Base-by-base conservation (phyloP, 139 green algal genomes). In the Micractinium conductrix region DNA sequence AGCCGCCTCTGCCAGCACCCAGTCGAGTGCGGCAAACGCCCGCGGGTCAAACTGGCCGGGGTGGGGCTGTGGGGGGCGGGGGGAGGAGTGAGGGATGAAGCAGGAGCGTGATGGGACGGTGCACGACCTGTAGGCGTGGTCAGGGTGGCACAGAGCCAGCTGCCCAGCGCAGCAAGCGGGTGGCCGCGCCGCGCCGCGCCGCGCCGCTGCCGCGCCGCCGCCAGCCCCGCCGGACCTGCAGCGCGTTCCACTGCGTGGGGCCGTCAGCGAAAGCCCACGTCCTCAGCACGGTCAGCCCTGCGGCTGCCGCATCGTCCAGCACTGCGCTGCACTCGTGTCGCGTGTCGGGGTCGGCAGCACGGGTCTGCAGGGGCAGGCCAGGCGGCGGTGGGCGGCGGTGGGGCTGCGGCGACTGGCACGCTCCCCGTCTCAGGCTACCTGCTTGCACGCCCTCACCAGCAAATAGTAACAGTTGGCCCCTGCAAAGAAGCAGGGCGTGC, bases 401-500 rank as follows among this genome's bases (percentile, higher is more conserved):
- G n/a, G n/a, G n/a, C n/a, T n/a, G 48, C 48, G 48, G 48, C 48
- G 14, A 14, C 48, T 14, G 48, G 12, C 48, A 58, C 12, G 10
- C 19, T 65, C 16, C 19, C 55, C 55, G 55, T 19, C 19, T 37
- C 60, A 8, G 26, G 24, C 60, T 33, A 8, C 48, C 14, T 58
- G 48, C 48, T 58, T 58, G 48, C 53, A 19, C 14, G 6, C 7
- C 21, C 84, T 69, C 76, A 91, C 90, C 87, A 96, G 81, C 2
- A 96, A 62, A 28, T 95, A 96, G 81, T 96, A 94, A 74, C 88
- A 94, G 85, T 96, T 96, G 28, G 84, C 88, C 43, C 93, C 93
- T 17, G 78, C 84, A 48, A 96, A 95, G 33, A 69, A 87, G 24
- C 88, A 95, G 0, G 89, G 90, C 9, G 33, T 53, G 2, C 72